A percentile compares a stretch with the other conserved stretches of the same genome.
Conservation (phyloP, 2,329 filamentous ascomycete species). For the Pseudopithomyces maydicus region DNA sequence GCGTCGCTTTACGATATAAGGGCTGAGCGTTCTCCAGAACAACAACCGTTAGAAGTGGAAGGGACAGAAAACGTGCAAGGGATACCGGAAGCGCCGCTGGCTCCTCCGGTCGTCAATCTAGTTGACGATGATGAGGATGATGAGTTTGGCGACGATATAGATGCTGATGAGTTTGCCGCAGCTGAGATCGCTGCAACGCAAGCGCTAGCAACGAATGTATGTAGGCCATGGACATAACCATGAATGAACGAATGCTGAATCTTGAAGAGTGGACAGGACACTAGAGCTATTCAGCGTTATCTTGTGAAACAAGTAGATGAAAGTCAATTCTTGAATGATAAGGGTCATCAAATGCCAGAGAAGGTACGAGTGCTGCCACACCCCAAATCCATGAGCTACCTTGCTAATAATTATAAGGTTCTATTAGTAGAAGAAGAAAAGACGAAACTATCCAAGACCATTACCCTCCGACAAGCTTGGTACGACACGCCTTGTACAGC, state of each 20-base stretch:
- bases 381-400: not conserved
- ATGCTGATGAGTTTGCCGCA: slow-evolving; percentile 72
- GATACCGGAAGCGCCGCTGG: slow-evolving; percentile 7
- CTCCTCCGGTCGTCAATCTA: slow-evolving; percentile 29
- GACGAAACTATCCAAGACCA: slow-evolving; percentile 66
- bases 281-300: slow-evolving; percentile 84
- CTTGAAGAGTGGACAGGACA: slow-evolving; percentile 68
- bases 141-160: slow-evolving; percentile 74
- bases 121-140: slow-evolving; percentile 65
- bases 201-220: slow-evolving; percentile 59
- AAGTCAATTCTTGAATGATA: slow-evolving; percentile 68
- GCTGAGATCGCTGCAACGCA: slow-evolving; percentile 76
- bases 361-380: slow-evolving; percentile 62
- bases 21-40: slow-evolving; percentile 19
- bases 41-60: slow-evolving; percentile 2
- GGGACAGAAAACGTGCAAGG: not conserved
- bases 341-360: slow-evolving; percentile 65
- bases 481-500: slow-evolving; percentile 75
- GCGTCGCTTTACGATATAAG: slow-evolving; percentile 60
- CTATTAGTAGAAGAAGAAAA: slow-evolving; percentile 82
- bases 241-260: slow-evolving; percentile 61
- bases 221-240: slow-evolving; percentile 49
- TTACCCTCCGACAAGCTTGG: slow-evolving; percentile 87
- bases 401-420: slow-evolving; percentile 60
- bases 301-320: slow-evolving; percentile 76